A percentile compares a stretch with the other conserved stretches of the same genome.
Conservation (phyloP, 1,139 yeast genomes). For the Wickerhamiella pararugosa region DNA sequence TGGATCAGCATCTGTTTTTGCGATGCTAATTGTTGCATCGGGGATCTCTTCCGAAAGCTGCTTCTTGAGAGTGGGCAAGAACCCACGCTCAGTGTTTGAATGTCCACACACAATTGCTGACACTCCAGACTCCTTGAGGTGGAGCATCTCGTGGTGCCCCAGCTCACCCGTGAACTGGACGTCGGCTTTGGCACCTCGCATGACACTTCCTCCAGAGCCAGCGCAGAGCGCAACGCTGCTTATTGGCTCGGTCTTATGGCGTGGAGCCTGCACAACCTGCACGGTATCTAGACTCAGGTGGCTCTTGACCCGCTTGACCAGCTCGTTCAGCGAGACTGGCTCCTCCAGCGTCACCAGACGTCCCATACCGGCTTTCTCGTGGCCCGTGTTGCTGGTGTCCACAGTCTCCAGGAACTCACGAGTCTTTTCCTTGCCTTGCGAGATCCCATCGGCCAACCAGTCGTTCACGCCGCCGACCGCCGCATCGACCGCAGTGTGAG, state of each 20-base stretch:
- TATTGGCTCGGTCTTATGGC: slow-evolving; percentile 18
- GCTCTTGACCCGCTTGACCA: slow-evolving; percentile 41
- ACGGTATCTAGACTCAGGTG: slow-evolving; percentile 39
- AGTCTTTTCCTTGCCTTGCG: slow-evolving; percentile 19
- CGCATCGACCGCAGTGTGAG: slow-evolving; percentile 94
- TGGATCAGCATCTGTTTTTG: slow-evolving; percentile 46
- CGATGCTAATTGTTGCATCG: slow-evolving; percentile 30
- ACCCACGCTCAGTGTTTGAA: slow-evolving; percentile 86
- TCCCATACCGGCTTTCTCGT: slow-evolving; percentile 69
- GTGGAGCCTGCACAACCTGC: slow-evolving; percentile 44
- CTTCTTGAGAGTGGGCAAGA: slow-evolving; percentile 36
- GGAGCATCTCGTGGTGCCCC: slow-evolving; percentile 81
- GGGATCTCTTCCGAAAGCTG: slow-evolving; percentile 35
- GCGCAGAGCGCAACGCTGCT: slow-evolving; percentile 71
- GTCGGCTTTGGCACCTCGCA: slow-evolving; percentile 54
- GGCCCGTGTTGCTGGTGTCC: slow-evolving; percentile 21
- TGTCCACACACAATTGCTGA: slow-evolving; percentile 73
- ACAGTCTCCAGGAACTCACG: slow-evolving; percentile 15
- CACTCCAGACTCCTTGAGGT: slow-evolving; percentile 54
- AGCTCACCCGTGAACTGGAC: slow-evolving; percentile 81
- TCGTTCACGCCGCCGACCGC: slow-evolving; percentile 87
- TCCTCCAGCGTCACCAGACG: slow-evolving; percentile 40
- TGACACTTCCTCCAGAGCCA: slow-evolving; percentile 75
- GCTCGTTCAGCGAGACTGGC: slow-evolving; percentile 31
- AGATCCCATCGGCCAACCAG: slow-evolving; percentile 59